These are phyloP conservation scores for Talinum fruticosum DNA, from an alignment of 148 eudicot genomes.

Conservation along the genomic window DNA sequence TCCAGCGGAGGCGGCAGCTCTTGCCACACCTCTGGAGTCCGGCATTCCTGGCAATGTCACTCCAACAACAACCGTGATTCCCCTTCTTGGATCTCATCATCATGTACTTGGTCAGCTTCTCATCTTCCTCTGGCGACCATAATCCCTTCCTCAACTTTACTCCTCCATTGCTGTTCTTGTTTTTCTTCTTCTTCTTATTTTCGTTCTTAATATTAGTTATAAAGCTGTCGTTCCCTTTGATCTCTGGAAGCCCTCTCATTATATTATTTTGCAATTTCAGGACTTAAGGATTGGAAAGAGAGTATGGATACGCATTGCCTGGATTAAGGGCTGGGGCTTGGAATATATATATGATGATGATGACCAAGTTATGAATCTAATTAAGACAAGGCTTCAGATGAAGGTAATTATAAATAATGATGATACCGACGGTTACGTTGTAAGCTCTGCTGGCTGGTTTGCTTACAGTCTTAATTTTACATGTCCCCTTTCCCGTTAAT, in stretches of 20 bases:
- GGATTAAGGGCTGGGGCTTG: too few relatives aligned
- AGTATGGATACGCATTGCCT: too few relatives aligned
- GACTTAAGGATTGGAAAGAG: too few relatives aligned
- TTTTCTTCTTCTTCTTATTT: constrained; percentile 12
- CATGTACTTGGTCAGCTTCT: constrained; percentile 71
- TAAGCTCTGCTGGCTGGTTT: constrained; percentile 36
- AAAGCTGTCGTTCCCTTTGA: constrained; percentile 29
- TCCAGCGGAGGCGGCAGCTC: constrained; percentile 77
- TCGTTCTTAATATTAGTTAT: not conserved
- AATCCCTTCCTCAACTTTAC: constrained; percentile 60
- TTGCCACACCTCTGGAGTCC: constrained; percentile 71
- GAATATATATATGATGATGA: not conserved
- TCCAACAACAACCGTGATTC: constrained; percentile 71
- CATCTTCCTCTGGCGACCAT: constrained; percentile 89
- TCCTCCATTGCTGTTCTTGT: not conserved
- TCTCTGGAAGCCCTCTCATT: not conserved
- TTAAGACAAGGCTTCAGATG: constrained; percentile 40
- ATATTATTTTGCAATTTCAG: too few relatives aligned
- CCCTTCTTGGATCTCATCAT: constrained; percentile 26
- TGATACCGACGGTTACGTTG: constrained; percentile 37
- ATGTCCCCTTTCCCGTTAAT: not conserved
- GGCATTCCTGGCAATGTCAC: constrained; percentile 69
- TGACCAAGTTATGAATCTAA: not conserved
- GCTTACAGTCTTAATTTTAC: constrained; percentile 15
- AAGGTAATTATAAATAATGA: constrained; percentile 62